Evolutionary conservation across 257 asterid genomes (phyloP).

Genomic region (Leonotis leonurus): DNA sequence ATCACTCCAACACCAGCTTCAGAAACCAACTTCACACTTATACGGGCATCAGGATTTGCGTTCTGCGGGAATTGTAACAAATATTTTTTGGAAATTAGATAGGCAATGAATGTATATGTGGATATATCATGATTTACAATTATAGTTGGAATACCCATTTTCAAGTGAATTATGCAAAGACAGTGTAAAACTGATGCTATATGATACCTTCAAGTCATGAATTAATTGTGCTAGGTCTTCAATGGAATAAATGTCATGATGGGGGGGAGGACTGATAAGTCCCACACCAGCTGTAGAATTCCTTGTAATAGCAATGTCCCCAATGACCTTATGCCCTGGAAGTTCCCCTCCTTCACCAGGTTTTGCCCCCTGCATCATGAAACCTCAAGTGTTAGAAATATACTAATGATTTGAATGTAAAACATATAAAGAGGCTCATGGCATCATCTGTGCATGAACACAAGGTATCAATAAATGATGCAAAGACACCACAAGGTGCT

Average conservation of each 20-base stretch:
- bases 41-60: constrained; percentile 92
- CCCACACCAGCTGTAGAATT: constrained; percentile 99
- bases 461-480: constrained; percentile 49
- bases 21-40: constrained; percentile 95
- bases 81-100: neutral
- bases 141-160: neutral
- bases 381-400: constrained; percentile 23
- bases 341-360: constrained; percentile 99
- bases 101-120: neutral
- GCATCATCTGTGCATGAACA: constrained; percentile 76
- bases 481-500: constrained; percentile 60
- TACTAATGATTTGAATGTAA: neutral
- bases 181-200: neutral
- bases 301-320: constrained; percentile 95
- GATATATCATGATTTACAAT: neutral
- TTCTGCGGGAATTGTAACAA: constrained; percentile 36
- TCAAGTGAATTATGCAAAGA: neutral
- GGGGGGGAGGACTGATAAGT: constrained; percentile 97
- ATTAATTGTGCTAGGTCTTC: constrained; percentile 99
- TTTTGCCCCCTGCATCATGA: constrained; percentile 81
- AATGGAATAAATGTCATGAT: constrained; percentile 95
- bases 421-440: constrained; percentile 21
- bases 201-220: constrained; percentile 83
- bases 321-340: constrained; percentile 98
- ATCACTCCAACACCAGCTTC: constrained; percentile 99